Evolutionary conservation across 768 basidiomycete species (phyloP), one percentile per base, ranked within the genome.

Genomic region (Lactarius akahatsu): DNA sequence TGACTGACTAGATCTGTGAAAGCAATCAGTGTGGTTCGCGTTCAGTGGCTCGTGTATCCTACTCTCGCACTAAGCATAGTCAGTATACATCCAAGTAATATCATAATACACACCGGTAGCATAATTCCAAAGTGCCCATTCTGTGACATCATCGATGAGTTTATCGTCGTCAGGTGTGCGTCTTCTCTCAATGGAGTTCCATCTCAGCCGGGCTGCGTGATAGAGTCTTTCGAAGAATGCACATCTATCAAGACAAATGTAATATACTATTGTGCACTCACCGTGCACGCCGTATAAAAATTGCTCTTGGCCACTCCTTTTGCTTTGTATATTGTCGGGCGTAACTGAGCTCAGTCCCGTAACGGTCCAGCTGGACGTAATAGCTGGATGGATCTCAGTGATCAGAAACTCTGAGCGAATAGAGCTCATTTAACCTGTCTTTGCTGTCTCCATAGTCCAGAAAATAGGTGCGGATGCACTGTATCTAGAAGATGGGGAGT

Each of bases 91-190:
- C 26, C 50, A 30, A 50, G 34, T 11, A 28, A 30, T n/a, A 47
- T 26, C 9, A 28, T 20, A 43, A 28, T 18, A 30, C 76, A 57
- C 67, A 81, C 80, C 76, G 30, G 77, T 77, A 7, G 88, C 83
- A 76, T 90, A 92, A 69, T 88, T 81, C 88, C 89, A 92, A 75
- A 92, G 78, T 1, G 85, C 86, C 90, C 90, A 92, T 66, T 90
- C 84, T 1, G 85, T 79, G 1, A 90, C 76, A 72, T 92, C 90
- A 70, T 90, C 88, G 57, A 92, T 85, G 38, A 92, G 78, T 18
- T 74, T 71, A 70, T 90, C 83, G 74, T 90, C 86, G 15, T 87
- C 75, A 4, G 78, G 73, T 4, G 86, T 83, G 62, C 88, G 81
- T 64, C 77, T 78, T 56, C 90, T 82, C 73, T 91, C 89, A n/a